Conservation (phyloP, 805 yeast genomes). For the Isabelozyma gotoi region DNA sequence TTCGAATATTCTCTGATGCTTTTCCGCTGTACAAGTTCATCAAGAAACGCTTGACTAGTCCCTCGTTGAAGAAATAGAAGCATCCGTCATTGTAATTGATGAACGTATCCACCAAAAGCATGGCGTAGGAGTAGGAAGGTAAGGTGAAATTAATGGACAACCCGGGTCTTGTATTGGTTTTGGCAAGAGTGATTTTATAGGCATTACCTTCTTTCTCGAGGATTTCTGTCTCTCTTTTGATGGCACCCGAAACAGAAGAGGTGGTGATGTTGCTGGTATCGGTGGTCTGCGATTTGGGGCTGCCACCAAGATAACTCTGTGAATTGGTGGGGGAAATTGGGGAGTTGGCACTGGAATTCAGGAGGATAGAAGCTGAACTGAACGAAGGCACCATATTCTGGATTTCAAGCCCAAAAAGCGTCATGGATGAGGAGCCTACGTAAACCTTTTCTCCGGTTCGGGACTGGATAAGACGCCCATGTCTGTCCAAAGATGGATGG, state of each 20-base stretch:
- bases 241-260: not conserved
- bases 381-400: constrained; percentile 56
- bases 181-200: constrained; percentile 65
- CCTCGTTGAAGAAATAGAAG: constrained; percentile 82
- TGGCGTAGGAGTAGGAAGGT: constrained; percentile 76
- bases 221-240: constrained; percentile 51
- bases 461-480: constrained; percentile 70
- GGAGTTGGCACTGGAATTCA: constrained; percentile 5
- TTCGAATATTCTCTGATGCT: constrained; percentile 35
- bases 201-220: constrained; percentile 77
- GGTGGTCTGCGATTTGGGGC: constrained; percentile 7
- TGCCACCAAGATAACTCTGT: constrained; percentile 5
- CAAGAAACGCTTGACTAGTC: constrained; percentile 65
- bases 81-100: constrained; percentile 82
- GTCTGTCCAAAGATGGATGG: constrained; percentile 68
- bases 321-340: constrained; percentile 7
- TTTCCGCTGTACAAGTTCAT: constrained; percentile 61
- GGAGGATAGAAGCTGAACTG: constrained; percentile 13
- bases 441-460: constrained; percentile 74
- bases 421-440: constrained; percentile 83
- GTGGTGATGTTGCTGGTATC: constrained; percentile 6
- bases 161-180: constrained; percentile 66
- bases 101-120: constrained; percentile 71
- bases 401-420: constrained; percentile 74
- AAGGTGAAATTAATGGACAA: constrained; percentile 67